A percentile compares a stretch with the other conserved stretches of the same genome.
Conservation (phyloP, 441 rosid species). For the Flueggea neowawraea region DNA sequence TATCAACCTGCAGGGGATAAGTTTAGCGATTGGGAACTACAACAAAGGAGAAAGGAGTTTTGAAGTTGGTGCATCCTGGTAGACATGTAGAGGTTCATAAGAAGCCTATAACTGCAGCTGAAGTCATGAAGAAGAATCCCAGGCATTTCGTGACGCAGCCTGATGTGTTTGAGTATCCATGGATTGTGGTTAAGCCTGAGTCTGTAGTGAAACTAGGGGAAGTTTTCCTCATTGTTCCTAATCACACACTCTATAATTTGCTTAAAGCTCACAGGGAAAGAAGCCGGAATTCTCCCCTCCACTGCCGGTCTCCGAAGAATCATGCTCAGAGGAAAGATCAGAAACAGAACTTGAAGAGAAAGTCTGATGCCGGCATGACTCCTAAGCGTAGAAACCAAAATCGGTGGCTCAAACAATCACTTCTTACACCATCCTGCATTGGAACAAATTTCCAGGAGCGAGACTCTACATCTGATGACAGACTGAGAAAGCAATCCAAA, state of each 20-base stretch:
- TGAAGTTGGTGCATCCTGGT: constrained; percentile 46
- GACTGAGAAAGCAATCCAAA: constrained; percentile 10
- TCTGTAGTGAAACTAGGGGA: constrained; percentile 29
- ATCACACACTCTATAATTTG: constrained; percentile 30
- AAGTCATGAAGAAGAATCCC: constrained; percentile 39
- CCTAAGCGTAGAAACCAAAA: constrained; percentile 20
- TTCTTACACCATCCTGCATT: constrained; percentile 15
- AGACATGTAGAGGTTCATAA: constrained; percentile 27
- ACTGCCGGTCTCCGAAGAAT: constrained; percentile 7
- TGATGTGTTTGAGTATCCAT: constrained; percentile 41
- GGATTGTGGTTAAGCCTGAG: constrained; percentile 42
- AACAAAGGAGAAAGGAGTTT: constrained; percentile 20
- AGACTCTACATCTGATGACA: background rate
- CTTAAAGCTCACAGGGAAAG: constrained; percentile 21
- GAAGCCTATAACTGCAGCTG: constrained; percentile 32
- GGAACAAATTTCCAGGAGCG: constrained; percentile 12
- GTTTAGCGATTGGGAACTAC: constrained; percentile 14
- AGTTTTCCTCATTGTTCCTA: constrained; percentile 43
- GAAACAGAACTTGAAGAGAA: constrained; percentile 9
- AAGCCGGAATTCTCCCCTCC: constrained; percentile 11
- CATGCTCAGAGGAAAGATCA: constrained; percentile 1
- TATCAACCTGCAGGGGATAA: background rate
- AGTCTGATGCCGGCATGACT: constrained; percentile 21
- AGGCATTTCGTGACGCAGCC: constrained; percentile 48
- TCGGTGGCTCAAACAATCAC: constrained; percentile 10